These are phyloP conservation scores for Globisporangium takayamanum DNA, from an alignment of 352 stramenopile genomes.

Conservation along the genomic window DNA sequence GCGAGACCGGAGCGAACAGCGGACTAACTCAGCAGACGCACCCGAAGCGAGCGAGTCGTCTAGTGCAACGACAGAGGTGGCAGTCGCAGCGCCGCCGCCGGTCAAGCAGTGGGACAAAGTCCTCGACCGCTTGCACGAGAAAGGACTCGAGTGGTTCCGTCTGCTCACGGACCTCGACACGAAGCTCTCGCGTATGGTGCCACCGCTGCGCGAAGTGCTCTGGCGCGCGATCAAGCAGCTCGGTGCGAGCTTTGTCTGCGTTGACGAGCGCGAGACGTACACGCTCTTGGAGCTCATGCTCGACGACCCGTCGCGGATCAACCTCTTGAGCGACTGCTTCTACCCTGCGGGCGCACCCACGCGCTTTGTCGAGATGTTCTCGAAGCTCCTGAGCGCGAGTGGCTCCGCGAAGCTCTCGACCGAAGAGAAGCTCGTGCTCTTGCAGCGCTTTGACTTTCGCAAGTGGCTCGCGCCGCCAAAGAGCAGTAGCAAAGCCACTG, in stretches of 20 bases:
- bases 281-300: constrained; percentile 80
- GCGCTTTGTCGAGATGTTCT: constrained; percentile 85
- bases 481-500: constrained; percentile 14
- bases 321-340: constrained; percentile 78
- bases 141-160: constrained; percentile 81
- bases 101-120: constrained; percentile 29
- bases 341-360: constrained; percentile 60
- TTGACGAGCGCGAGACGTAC: constrained; percentile 79
- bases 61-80: not conserved
- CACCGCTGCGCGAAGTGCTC: constrained; percentile 72
- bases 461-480: constrained; percentile 57
- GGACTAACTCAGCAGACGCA: not conserved
- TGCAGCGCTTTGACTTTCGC: constrained; percentile 73
- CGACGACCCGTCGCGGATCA: constrained; percentile 75
- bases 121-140: constrained; percentile 50
- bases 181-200: constrained; percentile 76
- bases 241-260: constrained; percentile 67
- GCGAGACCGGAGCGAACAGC: not conserved
- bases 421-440: constrained; percentile 65
- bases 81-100: not conserved
- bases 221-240: constrained; percentile 82
- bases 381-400: constrained; percentile 75
- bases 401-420: constrained; percentile 56
- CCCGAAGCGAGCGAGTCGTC: not conserved
- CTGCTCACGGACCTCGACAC: constrained; percentile 73